Evolutionary conservation across 306 rosid genomes (phyloP).

Genomic region (Acacia confusa): DNA sequence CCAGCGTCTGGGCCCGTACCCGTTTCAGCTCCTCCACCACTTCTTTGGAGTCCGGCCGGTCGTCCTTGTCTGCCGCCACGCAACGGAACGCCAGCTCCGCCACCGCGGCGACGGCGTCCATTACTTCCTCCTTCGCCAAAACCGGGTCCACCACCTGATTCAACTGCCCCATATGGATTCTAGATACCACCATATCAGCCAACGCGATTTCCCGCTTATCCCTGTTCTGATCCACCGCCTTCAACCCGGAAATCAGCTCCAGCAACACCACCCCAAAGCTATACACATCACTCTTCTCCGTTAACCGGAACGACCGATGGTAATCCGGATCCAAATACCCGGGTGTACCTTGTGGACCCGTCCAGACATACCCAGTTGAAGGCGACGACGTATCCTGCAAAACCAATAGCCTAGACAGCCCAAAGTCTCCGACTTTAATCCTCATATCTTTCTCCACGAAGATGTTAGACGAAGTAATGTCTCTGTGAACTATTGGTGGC

Average conservation of each 20-base stretch:
- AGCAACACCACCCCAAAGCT: slow-evolving; percentile 87
- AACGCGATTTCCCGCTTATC: slow-evolving; percentile 78
- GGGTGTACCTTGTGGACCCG: slow-evolving; percentile 97
- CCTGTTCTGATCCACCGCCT: slow-evolving; percentile 75
- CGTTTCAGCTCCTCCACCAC: slow-evolving; percentile 75
- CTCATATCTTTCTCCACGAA: slow-evolving; percentile 88
- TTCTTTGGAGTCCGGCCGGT: slow-evolving; percentile 83
- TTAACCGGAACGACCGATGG: slow-evolving; percentile 82
- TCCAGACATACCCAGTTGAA: slow-evolving; percentile 71
- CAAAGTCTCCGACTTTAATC: slow-evolving; percentile 92
- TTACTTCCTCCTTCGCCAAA: slow-evolving; percentile 37
- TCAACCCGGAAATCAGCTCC: slow-evolving; percentile 74
- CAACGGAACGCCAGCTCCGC: slow-evolving; percentile 95
- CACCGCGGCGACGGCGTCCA: slow-evolving; percentile 51
- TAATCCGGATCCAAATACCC: slow-evolving; percentile 97
- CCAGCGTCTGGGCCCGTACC: slow-evolving; percentile 46
- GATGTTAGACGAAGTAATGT: slow-evolving; percentile 80
- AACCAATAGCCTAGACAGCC: slow-evolving; percentile 72
- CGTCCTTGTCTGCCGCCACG: slow-evolving; percentile 91
- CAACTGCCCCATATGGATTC: slow-evolving; percentile 83
- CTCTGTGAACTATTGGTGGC: slow-evolving; percentile 89
- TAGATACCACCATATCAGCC: slow-evolving; percentile 81
- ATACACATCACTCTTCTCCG: slow-evolving; percentile 95
- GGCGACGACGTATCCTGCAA: slow-evolving; percentile 58
- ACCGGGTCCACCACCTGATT: slow-evolving; percentile 72